phyloP scores from a whole-genome alignment of 2,329 filamentous ascomycete genomes.

The Diaporthe caulivora region DNA sequence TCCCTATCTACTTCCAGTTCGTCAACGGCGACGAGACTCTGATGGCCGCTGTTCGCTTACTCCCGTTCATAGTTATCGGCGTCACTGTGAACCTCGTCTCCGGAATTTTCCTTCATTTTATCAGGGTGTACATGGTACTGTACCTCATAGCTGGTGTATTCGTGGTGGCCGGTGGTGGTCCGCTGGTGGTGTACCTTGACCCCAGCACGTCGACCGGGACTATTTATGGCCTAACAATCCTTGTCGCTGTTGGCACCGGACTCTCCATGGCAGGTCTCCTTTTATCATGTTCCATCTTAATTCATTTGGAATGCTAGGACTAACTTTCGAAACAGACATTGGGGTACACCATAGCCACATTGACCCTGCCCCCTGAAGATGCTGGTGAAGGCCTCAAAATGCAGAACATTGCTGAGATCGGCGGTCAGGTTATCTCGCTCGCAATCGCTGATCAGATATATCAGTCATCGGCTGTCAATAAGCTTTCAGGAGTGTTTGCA shows the following conservation, averaged over 20 bases:
- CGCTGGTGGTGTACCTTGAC: conserved; percentile 42
- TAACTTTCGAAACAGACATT: no score
- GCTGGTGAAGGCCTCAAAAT: conserved; percentile 43
- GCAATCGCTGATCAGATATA: conserved; percentile 47
- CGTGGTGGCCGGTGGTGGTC: conserved; percentile 39
- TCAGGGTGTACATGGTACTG: conserved; percentile 42
- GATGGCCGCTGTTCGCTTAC: conserved; percentile 53
- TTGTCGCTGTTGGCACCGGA: conserved; percentile 43
- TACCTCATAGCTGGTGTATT: conserved; percentile 41
- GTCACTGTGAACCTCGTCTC: conserved; percentile 35
- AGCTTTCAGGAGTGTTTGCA: conserved; percentile 44
- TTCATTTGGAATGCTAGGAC: no score
- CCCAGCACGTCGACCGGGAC: conserved; percentile 35
- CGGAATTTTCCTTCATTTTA: conserved; percentile 29
- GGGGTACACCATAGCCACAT: conserved; percentile 46
- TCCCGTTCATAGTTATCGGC: conserved; percentile 50
- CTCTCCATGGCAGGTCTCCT: conserved; percentile 2
- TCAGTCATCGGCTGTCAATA: conserved; percentile 48
- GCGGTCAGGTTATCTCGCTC: conserved; percentile 44
- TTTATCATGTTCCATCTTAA: no score
- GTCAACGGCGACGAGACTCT: conserved; percentile 51
- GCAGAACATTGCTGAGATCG: conserved; percentile 48
- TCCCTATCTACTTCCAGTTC: conserved; percentile 33
- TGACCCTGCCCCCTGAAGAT: conserved; percentile 41
- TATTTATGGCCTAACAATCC: conserved; percentile 43